Base-by-base conservation (phyloP, 1,284 basidiomycete species). In the Fomitopsis betulina region DNA sequence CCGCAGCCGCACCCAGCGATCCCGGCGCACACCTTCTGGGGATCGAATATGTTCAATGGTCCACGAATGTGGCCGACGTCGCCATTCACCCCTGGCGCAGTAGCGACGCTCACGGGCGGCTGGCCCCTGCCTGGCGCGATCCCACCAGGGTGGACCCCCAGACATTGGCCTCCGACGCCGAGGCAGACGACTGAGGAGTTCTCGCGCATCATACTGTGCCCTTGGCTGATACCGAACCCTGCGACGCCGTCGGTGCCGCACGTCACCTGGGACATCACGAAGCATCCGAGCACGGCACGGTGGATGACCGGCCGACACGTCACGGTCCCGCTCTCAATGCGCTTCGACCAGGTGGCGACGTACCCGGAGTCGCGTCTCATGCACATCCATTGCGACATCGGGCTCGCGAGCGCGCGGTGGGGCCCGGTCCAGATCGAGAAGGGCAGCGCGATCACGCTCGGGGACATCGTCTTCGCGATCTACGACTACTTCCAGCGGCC, bases 181-280 rank as follows among this genome's bases (percentile, higher is more conserved):
- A n/a, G n/a, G 9, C 40, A 37, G 32, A 37, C 47, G 8, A 45
- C 19, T 7, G 47, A 33, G 43, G 23, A 8, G 40, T 7, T 9
- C 10, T 23, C 56, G 39, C 21, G 12, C 30, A 13, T 57, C 56
- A 39, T 53, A 4, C 65, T 78, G 51, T 70, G 70, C 1, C 73
- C 71, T 0, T 63, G 67, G 59, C 59, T 77, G 3, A 68, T 71
- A 25, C 72, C 72, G 6, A 78, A 78, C 49, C 75, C 75, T 0
- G 60, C 63, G 35, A 69, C 71, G 35, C 53, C 68, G 13, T 50
- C 65, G 17, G 56, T 71, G n/a, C 74, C 77, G 6, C 58, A 66
- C 47, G 63, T 77, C 35, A 50, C 66, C 17, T 78, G 76, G 76
- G 74, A 77, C 59, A 50, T 78, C 35, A 66, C 72, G 5, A 68